Base-by-base conservation (phyloP, 768 basidiomycete species). In the Leucocoprinus sp. region DNA sequence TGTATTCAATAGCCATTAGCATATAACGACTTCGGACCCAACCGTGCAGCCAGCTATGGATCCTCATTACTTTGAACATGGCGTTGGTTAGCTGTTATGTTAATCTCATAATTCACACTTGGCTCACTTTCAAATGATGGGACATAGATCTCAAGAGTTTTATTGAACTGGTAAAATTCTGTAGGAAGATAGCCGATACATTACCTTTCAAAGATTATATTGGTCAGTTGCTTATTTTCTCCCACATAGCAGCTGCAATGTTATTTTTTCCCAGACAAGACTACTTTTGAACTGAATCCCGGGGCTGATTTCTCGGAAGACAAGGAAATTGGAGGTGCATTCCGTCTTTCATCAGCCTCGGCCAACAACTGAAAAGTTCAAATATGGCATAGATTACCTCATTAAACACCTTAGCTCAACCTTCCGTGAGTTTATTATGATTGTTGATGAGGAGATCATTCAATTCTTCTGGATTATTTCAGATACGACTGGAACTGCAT, bases 401-500 rank as follows among this genome's bases (percentile, higher is more conserved):
- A 31, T 11, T 8, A 31, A 14, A 4, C 9, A 31, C n/a, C 9
- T 31, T 12, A 14, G 31, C 4, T 5, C 31, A n/a, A 31, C 31
- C 6, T 31, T 31, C 11, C 31, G 31, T 31, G 31, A 4, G 31
- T 31, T 12, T 31, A 14, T 7, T 4, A 31, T 7, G 9, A 3
- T 12, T 4, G 4, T 31, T 11, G 31, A 28, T 6, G 12, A 5
- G 31, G 31, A 5, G 11, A 31, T 39, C 3, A 11, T 38, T 21
- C 24, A 19, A 39, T 23, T 17, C n/a, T n/a, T n/a, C n/a, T n/a
- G n/a, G n/a, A 3, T 39, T 22, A 3, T 8, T 2, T 11, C 48
- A 75, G 74, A 79, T 51, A 69, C 72, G 7, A 54, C 67, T 15
- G 69, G 71, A 4, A 65, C 74, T 1, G 68, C 65, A 40, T 74